Percentiles rank a stretch among this genome's conserved stretches.
Evolutionary conservation across 345 rosid genomes (phyloP).

Genomic region (Lenwebbia sp.): DNA sequence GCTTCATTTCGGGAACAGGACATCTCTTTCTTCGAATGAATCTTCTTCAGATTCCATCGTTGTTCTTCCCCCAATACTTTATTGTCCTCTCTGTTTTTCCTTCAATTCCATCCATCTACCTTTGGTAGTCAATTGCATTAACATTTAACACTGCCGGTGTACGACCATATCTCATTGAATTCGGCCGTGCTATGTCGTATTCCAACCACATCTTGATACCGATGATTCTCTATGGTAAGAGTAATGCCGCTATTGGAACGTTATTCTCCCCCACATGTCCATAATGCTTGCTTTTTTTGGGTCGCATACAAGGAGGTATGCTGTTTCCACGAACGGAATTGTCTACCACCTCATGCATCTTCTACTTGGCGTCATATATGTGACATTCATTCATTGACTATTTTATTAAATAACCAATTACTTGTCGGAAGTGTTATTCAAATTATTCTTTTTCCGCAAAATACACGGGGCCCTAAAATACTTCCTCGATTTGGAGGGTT

Average conservation of each 20-base stretch:
- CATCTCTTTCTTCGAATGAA: not conserved
- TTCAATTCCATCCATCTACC: not conserved
- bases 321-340: not conserved
- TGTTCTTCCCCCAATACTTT: not conserved
- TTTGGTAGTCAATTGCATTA: not conserved
- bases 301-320: too few relatives aligned
- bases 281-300: too few relatives aligned
- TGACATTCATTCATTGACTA: too few relatives aligned
- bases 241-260: not conserved
- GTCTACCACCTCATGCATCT: not conserved
- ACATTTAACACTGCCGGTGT: not conserved
- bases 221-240: not conserved
- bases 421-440: too few relatives aligned
- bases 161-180: not conserved
- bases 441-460: too few relatives aligned
- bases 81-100: not conserved
- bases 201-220: not conserved
- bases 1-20: not conserved
- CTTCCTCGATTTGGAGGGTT: too few relatives aligned
- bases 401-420: too few relatives aligned
- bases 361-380: not conserved
- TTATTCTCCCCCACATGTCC: too few relatives aligned
- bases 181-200: not conserved
- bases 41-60: not conserved
- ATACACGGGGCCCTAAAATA: too few relatives aligned